Percentiles rank a stretch among this genome's conserved stretches.
Evolutionary conservation across 371 early-diverging fungal species (phyloP).

Genomic region (Dinochytrium kinnereticum): DNA sequence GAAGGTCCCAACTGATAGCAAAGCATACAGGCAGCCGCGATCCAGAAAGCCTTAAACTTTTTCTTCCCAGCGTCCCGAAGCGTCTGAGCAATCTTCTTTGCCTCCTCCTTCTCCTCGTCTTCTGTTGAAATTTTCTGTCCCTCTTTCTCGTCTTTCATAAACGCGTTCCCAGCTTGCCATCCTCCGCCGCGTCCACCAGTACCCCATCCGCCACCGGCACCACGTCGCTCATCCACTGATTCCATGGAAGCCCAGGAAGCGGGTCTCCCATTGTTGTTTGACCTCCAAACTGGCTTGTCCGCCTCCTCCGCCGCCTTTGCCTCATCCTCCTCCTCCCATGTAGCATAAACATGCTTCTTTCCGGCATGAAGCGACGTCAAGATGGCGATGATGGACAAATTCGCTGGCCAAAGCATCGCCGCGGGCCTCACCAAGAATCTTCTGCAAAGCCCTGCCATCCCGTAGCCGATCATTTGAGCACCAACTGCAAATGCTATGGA

Average conservation of each 20-base stretch:
- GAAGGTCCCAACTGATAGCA: conserved; percentile 77
- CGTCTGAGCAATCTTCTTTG: neutral
- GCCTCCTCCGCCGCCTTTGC: neutral
- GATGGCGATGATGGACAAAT: conserved; percentile 72
- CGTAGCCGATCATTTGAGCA: conserved; percentile 70
- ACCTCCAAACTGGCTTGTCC: neutral
- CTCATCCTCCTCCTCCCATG: conserved; percentile 1
- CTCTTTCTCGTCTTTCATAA: neutral
- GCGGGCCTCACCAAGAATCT: conserved; percentile 80
- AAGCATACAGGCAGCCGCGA: conserved; percentile 58
- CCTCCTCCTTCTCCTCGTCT: conserved; percentile 7
- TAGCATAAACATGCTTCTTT: neutral
- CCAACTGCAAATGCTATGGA: conserved; percentile 23
- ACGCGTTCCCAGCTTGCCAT: neutral
- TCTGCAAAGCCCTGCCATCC: conserved; percentile 80
- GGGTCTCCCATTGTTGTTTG: neutral
- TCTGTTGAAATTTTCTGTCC: too few species aligned
- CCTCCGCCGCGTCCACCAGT: neutral
- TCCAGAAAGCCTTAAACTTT: conserved; percentile 69
- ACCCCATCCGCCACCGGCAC: neutral
- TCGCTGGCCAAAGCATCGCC: conserved; percentile 86
- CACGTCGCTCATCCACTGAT: neutral
- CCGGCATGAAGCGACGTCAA: conserved; percentile 73
- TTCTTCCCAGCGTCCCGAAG: conserved; percentile 22
- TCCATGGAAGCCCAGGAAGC: neutral